Percentiles rank a stretch among this genome's conserved stretches.
These are phyloP conservation scores for bread wheat (Triticum aestivum) DNA, from an alignment of 176 grass and related monocot genomes.

Conservation along the genomic window DNA sequence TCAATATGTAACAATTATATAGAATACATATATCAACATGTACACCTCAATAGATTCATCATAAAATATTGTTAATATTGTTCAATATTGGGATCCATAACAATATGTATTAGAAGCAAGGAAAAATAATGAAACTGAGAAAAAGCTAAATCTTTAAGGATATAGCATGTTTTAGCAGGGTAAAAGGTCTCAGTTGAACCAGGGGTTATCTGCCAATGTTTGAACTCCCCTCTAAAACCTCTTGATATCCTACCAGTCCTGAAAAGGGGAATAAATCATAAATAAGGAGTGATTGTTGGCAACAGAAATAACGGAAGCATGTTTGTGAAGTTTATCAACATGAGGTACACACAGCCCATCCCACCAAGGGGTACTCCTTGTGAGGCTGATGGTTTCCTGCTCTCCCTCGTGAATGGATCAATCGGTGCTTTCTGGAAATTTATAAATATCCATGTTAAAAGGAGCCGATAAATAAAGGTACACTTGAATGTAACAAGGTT, in stretches of 20 bases:
- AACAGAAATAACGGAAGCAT: slow-evolving; percentile 5
- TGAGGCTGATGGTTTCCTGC: slow-evolving; percentile 72
- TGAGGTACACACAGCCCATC: slow-evolving; percentile 64
- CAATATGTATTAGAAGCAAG: too few relatives aligned
- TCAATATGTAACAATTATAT: too few relatives aligned
- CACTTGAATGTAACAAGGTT: not conserved
- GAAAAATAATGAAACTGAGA: too few relatives aligned
- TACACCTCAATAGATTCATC: too few relatives aligned
- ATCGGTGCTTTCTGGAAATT: slow-evolving; percentile 90
- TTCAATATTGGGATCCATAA: too few relatives aligned
- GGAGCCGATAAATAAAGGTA: slow-evolving; percentile 11
- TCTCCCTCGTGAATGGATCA: slow-evolving; percentile 92
- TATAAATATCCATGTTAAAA: slow-evolving; percentile 45
- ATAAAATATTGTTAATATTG: too few relatives aligned
- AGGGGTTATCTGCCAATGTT: slow-evolving; percentile 93
- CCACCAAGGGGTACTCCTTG: slow-evolving; percentile 95
- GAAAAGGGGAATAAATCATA: slow-evolving; percentile 27
- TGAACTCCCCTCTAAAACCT: slow-evolving; percentile 98
- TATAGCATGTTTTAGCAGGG: too few relatives aligned
- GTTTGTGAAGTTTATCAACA: slow-evolving; percentile 14
- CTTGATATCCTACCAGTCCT: slow-evolving; percentile 90
- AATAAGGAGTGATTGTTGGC: slow-evolving; percentile 5
- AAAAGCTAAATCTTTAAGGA: too few relatives aligned
- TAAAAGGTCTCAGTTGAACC: slow-evolving; percentile 34
- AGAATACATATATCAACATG: too few relatives aligned